Conservation (phyloP, 805 yeast species). For the Candida xyloterini region DNA sequence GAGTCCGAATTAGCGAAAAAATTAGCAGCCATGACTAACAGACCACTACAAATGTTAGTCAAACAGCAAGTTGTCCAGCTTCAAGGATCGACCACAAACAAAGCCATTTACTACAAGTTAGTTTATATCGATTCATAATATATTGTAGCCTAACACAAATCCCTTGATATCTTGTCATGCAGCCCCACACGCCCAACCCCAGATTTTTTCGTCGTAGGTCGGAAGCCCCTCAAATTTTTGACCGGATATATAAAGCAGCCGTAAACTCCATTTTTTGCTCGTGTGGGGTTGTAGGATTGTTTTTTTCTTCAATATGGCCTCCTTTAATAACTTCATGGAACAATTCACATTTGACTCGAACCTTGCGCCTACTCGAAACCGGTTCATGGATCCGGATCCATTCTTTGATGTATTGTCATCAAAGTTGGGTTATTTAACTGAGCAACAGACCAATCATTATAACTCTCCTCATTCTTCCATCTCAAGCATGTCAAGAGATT, state of each 20-base stretch:
- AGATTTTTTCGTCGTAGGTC: constrained; percentile 6
- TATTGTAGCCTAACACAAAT: constrained; percentile 1
- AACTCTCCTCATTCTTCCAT: constrained; percentile 32
- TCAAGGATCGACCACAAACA: not conserved
- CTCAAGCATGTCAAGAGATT: constrained; percentile 30
- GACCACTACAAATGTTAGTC: constrained; percentile 6
- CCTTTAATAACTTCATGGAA: constrained; percentile 15
- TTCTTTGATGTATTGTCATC: constrained; percentile 21
- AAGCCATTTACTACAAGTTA: not conserved
- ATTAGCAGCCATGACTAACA: constrained; percentile 2
- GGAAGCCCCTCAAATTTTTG: constrained; percentile 9
- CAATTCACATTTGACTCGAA: constrained; percentile 4
- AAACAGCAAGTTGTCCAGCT: not conserved
- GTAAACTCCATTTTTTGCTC: constrained; percentile 7
- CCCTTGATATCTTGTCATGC: not conserved
- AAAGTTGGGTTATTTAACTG: constrained; percentile 17
- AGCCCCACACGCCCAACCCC: constrained; percentile 13
- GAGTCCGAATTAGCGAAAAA: constrained; percentile 7
- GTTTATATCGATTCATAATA: constrained; percentile 1
- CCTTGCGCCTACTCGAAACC: constrained; percentile 1
- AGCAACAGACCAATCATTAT: constrained; percentile 15
- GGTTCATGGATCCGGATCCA: constrained; percentile 13
- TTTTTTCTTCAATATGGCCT: constrained; percentile 10
- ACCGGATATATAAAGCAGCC: constrained; percentile 11
- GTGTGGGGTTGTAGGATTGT: constrained; percentile 8